Percentiles rank a stretch among this genome's conserved stretches.
Evolutionary conservation across 169 alveolate genomes (phyloP).

Genomic region (Cryptosporidium viatorum): DNA sequence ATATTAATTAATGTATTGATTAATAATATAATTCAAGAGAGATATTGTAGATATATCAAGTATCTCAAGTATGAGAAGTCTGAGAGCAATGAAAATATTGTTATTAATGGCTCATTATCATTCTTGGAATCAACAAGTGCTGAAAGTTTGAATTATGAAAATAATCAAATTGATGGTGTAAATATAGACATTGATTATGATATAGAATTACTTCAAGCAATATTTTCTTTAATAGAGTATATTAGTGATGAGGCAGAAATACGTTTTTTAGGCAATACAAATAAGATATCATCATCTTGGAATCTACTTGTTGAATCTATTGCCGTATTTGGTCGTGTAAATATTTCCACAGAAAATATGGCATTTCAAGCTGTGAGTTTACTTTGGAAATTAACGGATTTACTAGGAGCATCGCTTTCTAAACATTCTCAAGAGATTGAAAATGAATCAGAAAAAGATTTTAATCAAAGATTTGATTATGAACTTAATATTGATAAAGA

Average conservation of each 20-base stretch:
- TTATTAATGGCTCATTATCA: neutral
- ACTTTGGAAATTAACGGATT: conserved; percentile 53
- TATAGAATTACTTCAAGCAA: conserved; percentile 31
- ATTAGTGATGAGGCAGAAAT: conserved; percentile 36
- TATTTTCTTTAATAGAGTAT: conserved; percentile 39
- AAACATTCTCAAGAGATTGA: neutral
- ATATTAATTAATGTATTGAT: conserved; percentile 16
- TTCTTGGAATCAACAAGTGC: neutral
- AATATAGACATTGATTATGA: neutral
- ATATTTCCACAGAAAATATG: conserved; percentile 25
- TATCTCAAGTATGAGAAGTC: conserved; percentile 8
- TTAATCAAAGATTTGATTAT: neutral
- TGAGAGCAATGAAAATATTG: neutral
- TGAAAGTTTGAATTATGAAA: neutral
- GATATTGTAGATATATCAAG: conserved; percentile 5
- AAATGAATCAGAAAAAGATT: neutral
- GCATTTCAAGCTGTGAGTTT: conserved; percentile 70
- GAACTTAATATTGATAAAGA: neutral
- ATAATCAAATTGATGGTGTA: neutral
- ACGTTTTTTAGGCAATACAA: neutral
- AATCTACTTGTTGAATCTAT: conserved; percentile 29
- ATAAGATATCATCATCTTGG: conserved; percentile 49
- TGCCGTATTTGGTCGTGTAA: conserved; percentile 56
- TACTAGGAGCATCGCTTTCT: conserved; percentile 16
- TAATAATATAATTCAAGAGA: neutral